Evolutionary conservation across 2,329 filamentous ascomycete genomes (phyloP).

Genomic region (Trichoderma aggressivum): DNA sequence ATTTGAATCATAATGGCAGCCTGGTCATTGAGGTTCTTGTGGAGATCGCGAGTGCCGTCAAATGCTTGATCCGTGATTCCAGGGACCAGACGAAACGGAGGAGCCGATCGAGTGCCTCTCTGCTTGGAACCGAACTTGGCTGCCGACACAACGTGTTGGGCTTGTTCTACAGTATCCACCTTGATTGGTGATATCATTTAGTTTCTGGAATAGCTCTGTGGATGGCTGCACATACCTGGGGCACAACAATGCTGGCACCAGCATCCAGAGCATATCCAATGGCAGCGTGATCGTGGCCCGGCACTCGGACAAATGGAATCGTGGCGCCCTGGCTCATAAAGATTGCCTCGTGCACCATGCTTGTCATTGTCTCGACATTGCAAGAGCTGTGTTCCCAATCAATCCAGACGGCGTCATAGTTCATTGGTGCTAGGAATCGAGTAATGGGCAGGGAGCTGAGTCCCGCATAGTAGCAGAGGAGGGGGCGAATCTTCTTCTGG

Average conservation of each 20-base stretch:
- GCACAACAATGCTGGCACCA: conserved; percentile 44
- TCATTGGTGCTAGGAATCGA: conserved; percentile 41
- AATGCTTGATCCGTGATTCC: conserved; percentile 37
- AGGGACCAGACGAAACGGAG: conserved; percentile 41
- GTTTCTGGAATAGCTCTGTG: too few relatives aligned
- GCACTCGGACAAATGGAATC: conserved; percentile 44
- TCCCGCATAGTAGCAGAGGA: conserved; percentile 42
- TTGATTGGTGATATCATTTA: not conserved
- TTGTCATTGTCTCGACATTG: conserved; percentile 48
- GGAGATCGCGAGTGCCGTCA: conserved; percentile 33
- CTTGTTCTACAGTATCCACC: conserved; percentile 46
- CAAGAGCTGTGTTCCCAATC: conserved; percentile 48
- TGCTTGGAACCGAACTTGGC: conserved; percentile 42
- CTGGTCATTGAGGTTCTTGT: conserved; percentile 43
- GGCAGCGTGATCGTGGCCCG: conserved; percentile 44
- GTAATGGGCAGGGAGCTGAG: conserved; percentile 39
- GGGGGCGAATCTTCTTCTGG: conserved; percentile 41
- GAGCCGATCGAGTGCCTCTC: conserved; percentile 43
- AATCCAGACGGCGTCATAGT: conserved; percentile 43
- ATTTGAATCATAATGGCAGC: conserved; percentile 49
- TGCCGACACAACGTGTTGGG: conserved; percentile 41
- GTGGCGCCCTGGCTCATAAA: conserved; percentile 46
- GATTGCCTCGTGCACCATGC: conserved; percentile 45
- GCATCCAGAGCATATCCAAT: conserved; percentile 48
- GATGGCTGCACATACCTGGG: conserved; percentile 29